Evolutionary conservation across 176 grass and related monocot genomes (phyloP), one percentile per base, ranked within the genome.

Genomic region (Thalia dealbata): DNA sequence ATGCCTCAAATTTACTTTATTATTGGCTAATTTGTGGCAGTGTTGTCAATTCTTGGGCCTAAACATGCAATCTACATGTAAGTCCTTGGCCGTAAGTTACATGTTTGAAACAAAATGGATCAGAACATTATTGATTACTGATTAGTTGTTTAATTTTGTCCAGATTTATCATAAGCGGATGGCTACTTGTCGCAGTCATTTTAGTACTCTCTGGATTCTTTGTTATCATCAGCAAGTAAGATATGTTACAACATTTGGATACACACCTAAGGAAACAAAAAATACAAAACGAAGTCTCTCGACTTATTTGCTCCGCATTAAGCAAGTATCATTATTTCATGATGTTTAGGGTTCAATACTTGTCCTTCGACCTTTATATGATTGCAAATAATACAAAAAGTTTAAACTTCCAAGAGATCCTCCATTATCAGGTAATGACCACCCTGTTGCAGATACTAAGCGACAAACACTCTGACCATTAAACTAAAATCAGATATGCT

Each of bases 181-280:
- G 90, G 81, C 81, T 77, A 64, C 65, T 91, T 61, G 95, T 92
- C 80, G 63, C 83, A 0, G 77, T 77, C 73, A 87, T 88, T 52
- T 97, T 97, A 44, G 69, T 97, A 73, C 85, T 97, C 75, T 78
- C 80, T 16, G 95, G 95, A 61, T 41, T 92, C 75, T 88, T 92
- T 71, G 61, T 86, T 65, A 92, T 97, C 73, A 78, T 91, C 14
- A 80, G 78, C 72, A 92, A 87, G 93, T 97, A 88, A 61, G 71
- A 64, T 50, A 71, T 71, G 38, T 14, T 14, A 8, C 69, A 14
- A 50, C 13, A 51, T 26, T 13, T 27, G 32, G 4, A 15, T 18
- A 26, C 23, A 16, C 32, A 38, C 4, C 4, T 38, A 38, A 38
- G 4, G 32, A 4, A 38, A n/a, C n/a, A 38, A 38, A 38, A 38